These are phyloP conservation scores for Pichia insulana DNA, from an alignment of 805 yeast genomes.

Conservation along the genomic window DNA sequence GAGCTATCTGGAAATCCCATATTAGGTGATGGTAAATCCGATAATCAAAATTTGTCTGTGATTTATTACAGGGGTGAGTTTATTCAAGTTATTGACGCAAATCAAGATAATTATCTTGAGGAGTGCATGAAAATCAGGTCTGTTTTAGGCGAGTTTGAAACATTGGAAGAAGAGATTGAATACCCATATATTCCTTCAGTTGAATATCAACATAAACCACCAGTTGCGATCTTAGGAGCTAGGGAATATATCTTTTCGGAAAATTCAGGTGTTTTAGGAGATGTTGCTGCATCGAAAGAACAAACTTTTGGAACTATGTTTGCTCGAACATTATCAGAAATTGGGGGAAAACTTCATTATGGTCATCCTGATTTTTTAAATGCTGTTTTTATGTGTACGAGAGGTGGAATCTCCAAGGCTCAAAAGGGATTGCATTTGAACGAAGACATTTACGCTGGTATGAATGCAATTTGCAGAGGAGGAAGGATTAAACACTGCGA, in stretches of 20 bases:
- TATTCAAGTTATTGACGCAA: constrained; percentile 91
- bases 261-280: constrained; percentile 86
- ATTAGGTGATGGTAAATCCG: constrained; percentile 93
- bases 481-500: constrained; percentile 94
- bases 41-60: constrained; percentile 83
- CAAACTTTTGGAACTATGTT: constrained; percentile 95
- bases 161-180: constrained; percentile 43
- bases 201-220: constrained; percentile 32
- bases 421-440: constrained; percentile 88
- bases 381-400: constrained; percentile 83
- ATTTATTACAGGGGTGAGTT: constrained; percentile 90
- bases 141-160: constrained; percentile 81
- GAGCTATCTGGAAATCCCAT: constrained; percentile 89
- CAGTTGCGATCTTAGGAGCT: constrained; percentile 92
- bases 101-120: constrained; percentile 91
- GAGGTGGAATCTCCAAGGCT: constrained; percentile 94
- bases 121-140: constrained; percentile 89
- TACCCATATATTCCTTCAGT: constrained; percentile 51
- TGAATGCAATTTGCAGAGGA: constrained; percentile 81
- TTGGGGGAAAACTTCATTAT: constrained; percentile 90
- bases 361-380: constrained; percentile 96
- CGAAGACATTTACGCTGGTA: constrained; percentile 95
- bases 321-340: constrained; percentile 86
- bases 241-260: constrained; percentile 93
- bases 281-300: constrained; percentile 95